A percentile compares a stretch with the other conserved stretches of the same genome.
These are phyloP conservation scores for Coemansia sp. DNA, from an alignment of 192 early-diverging fungal genomes.

Conservation along the genomic window DNA sequence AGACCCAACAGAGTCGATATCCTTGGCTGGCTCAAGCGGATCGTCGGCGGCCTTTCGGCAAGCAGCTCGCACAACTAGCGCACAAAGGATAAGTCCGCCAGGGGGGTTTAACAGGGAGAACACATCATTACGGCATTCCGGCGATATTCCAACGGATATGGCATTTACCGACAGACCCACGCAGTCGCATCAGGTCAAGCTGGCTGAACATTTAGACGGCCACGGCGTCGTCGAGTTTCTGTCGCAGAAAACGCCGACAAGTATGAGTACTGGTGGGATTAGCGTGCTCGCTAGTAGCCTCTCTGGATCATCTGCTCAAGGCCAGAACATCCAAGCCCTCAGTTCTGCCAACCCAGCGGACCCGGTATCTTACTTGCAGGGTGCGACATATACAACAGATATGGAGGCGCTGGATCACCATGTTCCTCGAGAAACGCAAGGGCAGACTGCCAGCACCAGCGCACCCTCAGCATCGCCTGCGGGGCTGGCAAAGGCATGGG, in stretches of 20 bases:
- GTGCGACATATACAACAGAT: conserved; percentile 37
- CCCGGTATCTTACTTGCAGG: conserved; percentile 41
- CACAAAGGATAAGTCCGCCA: background rate
- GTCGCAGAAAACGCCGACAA: conserved; percentile 34
- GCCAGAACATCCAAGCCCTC: conserved; percentile 4
- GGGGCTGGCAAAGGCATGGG: conserved; percentile 28
- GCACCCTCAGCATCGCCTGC: conserved; percentile 14
- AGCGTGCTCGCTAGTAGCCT: background rate
- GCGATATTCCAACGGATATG: background rate
- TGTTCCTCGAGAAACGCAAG: conserved; percentile 11
- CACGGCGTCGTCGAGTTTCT: conserved; percentile 35
- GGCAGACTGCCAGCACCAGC: background rate
- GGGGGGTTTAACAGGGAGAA: background rate
- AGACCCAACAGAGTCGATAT: conserved; percentile 26
- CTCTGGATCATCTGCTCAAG: background rate
- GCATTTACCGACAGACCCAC: background rate
- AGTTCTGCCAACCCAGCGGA: conserved; percentile 8
- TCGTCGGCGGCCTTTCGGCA: conserved; percentile 72
- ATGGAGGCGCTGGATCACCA: conserved; percentile 37
- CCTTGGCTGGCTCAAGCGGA: background rate
- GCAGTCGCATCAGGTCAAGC: conserved; percentile 83
- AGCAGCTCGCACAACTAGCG: conserved; percentile 3
- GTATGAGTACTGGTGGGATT: conserved; percentile 27
- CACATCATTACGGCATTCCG: conserved; percentile 37
- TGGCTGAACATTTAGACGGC: conserved; percentile 55